Conservation (phyloP, 2,329 filamentous ascomycete genomes). For the Grosmannia serpens region DNA sequence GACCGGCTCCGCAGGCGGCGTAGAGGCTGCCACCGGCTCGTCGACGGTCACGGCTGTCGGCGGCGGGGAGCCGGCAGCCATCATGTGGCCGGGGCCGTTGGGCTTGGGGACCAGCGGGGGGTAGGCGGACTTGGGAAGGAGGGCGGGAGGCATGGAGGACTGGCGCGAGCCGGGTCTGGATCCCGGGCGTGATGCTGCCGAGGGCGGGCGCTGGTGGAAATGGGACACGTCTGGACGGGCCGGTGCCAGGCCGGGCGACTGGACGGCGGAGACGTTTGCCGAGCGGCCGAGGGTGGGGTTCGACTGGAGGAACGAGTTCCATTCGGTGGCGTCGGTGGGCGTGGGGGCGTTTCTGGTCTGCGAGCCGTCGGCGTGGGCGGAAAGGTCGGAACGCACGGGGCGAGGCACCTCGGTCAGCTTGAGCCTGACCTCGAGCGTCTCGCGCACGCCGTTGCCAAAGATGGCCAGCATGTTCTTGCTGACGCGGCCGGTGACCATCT, state of each 20-base stretch:
- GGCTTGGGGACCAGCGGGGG: conserved; percentile 1
- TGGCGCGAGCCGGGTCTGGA: conserved; percentile 11
- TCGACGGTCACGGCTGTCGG: conserved; percentile 1
- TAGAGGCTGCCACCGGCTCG: neutral
- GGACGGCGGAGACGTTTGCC: conserved; percentile 18
- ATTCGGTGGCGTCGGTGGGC: conserved; percentile 58
- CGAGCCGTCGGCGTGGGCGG: conserved; percentile 10
- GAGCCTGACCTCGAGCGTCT: conserved; percentile 88
- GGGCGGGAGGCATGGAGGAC: conserved; percentile 5
- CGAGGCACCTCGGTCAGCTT: conserved; percentile 70
- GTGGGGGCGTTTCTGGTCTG: conserved; percentile 26
- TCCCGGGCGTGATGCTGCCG: conserved; percentile 4
- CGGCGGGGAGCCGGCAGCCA: conserved; percentile 3
- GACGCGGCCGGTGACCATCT: conserved; percentile 77
- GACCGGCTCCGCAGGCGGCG: neutral
- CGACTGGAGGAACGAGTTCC: conserved; percentile 65
- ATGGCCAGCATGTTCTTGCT: conserved; percentile 76
- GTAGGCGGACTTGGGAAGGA: neutral
- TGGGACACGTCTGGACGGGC: conserved; percentile 9
- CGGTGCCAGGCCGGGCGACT: conserved; percentile 23
- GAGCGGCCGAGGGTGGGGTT: conserved; percentile 44
- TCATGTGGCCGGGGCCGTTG: neutral
- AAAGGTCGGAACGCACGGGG: conserved; percentile 24
- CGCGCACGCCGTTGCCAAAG: conserved; percentile 70
- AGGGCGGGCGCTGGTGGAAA: conserved; percentile 1